A percentile compares a stretch with the other conserved stretches of the same genome.
Evolutionary conservation across 495 filamentous ascomycete species (phyloP).

Genomic region (Oleoguttula mirabilis): DNA sequence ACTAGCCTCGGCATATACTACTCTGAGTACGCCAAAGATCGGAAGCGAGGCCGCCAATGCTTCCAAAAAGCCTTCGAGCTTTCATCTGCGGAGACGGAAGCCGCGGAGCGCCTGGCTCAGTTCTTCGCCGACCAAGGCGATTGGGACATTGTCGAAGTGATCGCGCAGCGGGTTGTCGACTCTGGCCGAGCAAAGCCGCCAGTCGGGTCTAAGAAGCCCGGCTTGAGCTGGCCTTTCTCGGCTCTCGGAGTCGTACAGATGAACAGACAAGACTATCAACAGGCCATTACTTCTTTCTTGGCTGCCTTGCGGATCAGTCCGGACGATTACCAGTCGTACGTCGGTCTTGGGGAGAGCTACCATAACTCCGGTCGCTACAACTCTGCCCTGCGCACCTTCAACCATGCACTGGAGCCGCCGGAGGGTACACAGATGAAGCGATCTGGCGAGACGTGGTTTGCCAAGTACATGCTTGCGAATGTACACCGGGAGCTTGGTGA

Average conservation of each 20-base stretch:
- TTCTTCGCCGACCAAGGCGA: conserved; percentile 80
- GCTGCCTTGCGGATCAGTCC: conserved; percentile 74
- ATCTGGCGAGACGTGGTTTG: conserved; percentile 68
- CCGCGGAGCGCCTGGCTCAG: conserved; percentile 74
- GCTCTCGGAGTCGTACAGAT: conserved; percentile 91
- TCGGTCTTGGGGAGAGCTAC: conserved; percentile 91
- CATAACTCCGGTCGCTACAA: conserved; percentile 86
- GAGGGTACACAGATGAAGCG: conserved; percentile 37
- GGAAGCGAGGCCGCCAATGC: conserved; percentile 68
- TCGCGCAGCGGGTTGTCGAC: conserved; percentile 82
- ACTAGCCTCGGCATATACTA: conserved; percentile 93
- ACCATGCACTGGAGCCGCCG: conserved; percentile 63
- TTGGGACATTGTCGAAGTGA: conserved; percentile 90
- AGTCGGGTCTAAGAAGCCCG: conserved; percentile 81
- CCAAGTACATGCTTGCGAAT: conserved; percentile 93
- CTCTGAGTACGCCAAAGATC: conserved; percentile 78
- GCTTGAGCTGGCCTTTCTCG: conserved; percentile 92
- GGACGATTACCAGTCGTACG: conserved; percentile 84
- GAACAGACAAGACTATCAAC: conserved; percentile 81
- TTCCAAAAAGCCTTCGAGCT: conserved; percentile 97
- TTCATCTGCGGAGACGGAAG: conserved; percentile 72
- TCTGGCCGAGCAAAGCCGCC: conserved; percentile 80
- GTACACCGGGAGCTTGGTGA: conserved; percentile 83
- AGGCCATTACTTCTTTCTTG: conserved; percentile 84
- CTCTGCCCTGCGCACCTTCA: conserved; percentile 81